Evolutionary conservation across 345 rosid genomes (phyloP).

Genomic region (Reutealis trisperma): DNA sequence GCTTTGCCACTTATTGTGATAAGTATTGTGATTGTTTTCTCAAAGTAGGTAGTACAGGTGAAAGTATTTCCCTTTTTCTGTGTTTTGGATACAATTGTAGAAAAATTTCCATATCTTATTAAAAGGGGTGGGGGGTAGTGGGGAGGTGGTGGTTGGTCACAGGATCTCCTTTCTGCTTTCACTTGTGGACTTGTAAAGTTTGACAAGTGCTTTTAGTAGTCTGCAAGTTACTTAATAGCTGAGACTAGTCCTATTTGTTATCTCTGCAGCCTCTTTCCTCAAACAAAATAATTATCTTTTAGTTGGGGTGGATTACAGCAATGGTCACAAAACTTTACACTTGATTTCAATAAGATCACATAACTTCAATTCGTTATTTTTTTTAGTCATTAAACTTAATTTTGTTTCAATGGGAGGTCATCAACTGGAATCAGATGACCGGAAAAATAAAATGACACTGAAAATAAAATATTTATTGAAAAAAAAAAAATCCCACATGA

Average conservation of each 20-base stretch:
- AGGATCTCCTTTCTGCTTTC: not conserved
- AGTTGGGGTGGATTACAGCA: not conserved
- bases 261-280: not conserved
- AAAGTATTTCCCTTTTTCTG: not conserved
- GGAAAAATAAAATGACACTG: too few relatives aligned
- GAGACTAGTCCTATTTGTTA: not conserved
- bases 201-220: not conserved
- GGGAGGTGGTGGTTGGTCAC: too few relatives aligned
- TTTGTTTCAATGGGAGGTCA: too few relatives aligned
- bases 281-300: not conserved
- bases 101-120: not conserved
- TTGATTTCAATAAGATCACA: too few relatives aligned
- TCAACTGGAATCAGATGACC: too few relatives aligned
- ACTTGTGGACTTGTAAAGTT: not conserved
- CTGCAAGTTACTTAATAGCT: not conserved
- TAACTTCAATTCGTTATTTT: too few relatives aligned
- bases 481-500: too few relatives aligned
- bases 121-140: too few relatives aligned
- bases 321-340: too few relatives aligned
- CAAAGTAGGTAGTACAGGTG: not conserved
- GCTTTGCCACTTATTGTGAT: not conserved
- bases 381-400: too few relatives aligned
- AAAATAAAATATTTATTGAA: too few relatives aligned
- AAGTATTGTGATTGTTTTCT: not conserved
- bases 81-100: not conserved